A percentile compares a stretch with the other conserved stretches of the same genome.
Conservation (phyloP, 75 land plant species). For the Picea glauca region DNA sequence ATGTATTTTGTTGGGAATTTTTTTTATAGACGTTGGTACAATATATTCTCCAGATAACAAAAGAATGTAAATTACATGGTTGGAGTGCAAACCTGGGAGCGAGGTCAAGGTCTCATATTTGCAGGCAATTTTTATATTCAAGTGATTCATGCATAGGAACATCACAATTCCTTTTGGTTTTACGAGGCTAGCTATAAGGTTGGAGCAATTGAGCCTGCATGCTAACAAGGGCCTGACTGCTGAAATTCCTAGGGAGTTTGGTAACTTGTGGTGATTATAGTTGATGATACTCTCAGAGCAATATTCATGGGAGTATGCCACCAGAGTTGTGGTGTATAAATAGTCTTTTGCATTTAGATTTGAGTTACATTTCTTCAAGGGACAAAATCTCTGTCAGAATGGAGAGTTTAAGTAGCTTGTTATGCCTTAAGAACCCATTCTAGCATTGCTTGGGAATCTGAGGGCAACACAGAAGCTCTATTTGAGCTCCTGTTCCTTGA, state of each 20-base stretch:
- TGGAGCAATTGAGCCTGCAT: constrained; percentile 58
- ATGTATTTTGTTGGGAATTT: too few relatives aligned
- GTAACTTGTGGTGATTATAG: constrained; percentile 48
- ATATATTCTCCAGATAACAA: too few relatives aligned
- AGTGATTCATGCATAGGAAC: constrained; percentile 46
- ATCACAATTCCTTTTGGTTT: constrained; percentile 20
- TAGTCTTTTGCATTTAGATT: constrained; percentile 45
- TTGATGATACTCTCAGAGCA: constrained; percentile 64
- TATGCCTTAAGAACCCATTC: constrained; percentile 55
- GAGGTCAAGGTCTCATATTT: constrained; percentile 39
- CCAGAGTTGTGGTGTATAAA: constrained; percentile 21
- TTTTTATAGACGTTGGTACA: too few relatives aligned
- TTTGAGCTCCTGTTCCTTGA: constrained; percentile 52
- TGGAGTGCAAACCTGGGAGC: constrained; percentile 47
- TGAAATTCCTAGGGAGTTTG: constrained; percentile 54
- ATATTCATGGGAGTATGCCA: constrained; percentile 58
- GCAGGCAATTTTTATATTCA: constrained; percentile 54
- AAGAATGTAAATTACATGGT: too few relatives aligned
- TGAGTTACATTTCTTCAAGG: constrained; percentile 57
- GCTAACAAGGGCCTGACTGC: constrained; percentile 57
- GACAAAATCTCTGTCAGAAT: constrained; percentile 49
- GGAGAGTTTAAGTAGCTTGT: constrained; percentile 46
- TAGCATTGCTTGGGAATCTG: constrained; percentile 49
- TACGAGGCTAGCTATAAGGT: constrained; percentile 11
- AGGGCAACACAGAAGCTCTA: constrained; percentile 57